These are phyloP conservation scores for Inga leiocalycina DNA, from an alignment of 306 rosid genomes.

Conservation along the genomic window DNA sequence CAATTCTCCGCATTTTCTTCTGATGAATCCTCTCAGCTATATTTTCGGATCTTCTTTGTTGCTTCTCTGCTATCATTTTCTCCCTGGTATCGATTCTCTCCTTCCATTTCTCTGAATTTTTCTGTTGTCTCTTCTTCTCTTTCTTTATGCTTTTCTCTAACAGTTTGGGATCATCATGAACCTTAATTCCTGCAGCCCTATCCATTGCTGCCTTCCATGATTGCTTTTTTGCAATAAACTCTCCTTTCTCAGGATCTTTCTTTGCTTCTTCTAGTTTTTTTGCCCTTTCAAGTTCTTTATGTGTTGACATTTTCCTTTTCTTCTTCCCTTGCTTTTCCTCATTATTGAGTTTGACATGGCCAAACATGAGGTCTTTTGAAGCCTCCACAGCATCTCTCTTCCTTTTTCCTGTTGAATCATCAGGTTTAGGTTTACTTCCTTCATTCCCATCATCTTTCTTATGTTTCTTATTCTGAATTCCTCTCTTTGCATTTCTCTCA, in stretches of 20 bases:
- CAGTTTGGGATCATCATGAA: constrained; percentile 82
- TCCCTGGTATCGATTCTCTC: constrained; percentile 66
- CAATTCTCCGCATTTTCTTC: constrained; percentile 73
- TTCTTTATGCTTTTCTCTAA: constrained; percentile 59
- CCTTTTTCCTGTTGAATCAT: constrained; percentile 31
- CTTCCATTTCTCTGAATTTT: constrained; percentile 78
- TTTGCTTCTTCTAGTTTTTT: constrained; percentile 65
- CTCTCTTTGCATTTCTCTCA: constrained; percentile 51
- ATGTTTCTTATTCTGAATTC: constrained; percentile 47
- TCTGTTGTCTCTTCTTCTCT: constrained; percentile 74
- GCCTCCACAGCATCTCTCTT: constrained; percentile 72
- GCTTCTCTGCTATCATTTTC: constrained; percentile 74
- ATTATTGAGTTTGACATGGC: constrained; percentile 66
- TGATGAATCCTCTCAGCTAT: constrained; percentile 63
- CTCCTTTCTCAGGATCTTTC: constrained; percentile 79
- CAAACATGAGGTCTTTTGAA: constrained; percentile 70
- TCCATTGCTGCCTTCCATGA: constrained; percentile 79
- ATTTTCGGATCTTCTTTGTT: constrained; percentile 73
- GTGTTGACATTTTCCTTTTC: constrained; percentile 64
- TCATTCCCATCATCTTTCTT: constrained; percentile 53
- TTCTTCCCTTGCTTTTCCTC: constrained; percentile 61
- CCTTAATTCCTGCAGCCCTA: constrained; percentile 82
- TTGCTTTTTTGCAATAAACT: constrained; percentile 56
- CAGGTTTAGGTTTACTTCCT: constrained; percentile 32
- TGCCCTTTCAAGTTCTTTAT: constrained; percentile 77